Base-by-base conservation (phyloP, 179 eudicot genomes). In the Actinidia arguta region DNA sequence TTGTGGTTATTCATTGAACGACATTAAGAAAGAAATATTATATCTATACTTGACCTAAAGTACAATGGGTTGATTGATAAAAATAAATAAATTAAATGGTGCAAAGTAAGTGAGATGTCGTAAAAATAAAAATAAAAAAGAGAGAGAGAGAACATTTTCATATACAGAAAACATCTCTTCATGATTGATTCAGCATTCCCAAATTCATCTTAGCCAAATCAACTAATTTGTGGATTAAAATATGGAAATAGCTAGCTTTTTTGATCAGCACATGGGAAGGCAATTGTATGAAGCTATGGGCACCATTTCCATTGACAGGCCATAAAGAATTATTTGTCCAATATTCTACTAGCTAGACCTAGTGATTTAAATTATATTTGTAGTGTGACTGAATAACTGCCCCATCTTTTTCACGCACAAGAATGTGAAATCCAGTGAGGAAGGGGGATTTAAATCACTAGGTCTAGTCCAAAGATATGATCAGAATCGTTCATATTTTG, bases 141-240 rank as follows among this genome's bases (percentile, higher is more conserved):
- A 13, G 27, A 44, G 36, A 44, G 27, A 25, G 31, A 3, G 11
- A 55, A 56, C 42, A 64, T 42, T 61, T 54, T 62, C 48, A 20
- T 11, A 64, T 24, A 11, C 31, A 52, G 22, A 18, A 46, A 44
- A 74, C 86, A 82, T 77, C 78, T 27, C 85, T 73, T 73, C 44
- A 86, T 89, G 87, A 89, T 85, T 86, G 88, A 84, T 86, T 85
- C 85, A 89, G 79, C 88, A 85, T 89, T 85, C 85, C 62, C 91
- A 79, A 72, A 68, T 55, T 47, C 36, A 66, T 56, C 78, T 61
- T 12, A 73, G 59, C 2, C 85, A 85, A 83, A 84, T 80, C 86
- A 66, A 51, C 0, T 61, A 78, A 48, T 76, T 75, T 47, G 36
- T 4, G 9, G 66, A 51, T 8, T 67, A 70, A 56, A 83, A 59